A percentile compares a stretch with the other conserved stretches of the same genome.
These are phyloP conservation scores for Tetrapisispora nanseiensis DNA, from an alignment of 805 yeast genomes.

Conservation along the genomic window DNA sequence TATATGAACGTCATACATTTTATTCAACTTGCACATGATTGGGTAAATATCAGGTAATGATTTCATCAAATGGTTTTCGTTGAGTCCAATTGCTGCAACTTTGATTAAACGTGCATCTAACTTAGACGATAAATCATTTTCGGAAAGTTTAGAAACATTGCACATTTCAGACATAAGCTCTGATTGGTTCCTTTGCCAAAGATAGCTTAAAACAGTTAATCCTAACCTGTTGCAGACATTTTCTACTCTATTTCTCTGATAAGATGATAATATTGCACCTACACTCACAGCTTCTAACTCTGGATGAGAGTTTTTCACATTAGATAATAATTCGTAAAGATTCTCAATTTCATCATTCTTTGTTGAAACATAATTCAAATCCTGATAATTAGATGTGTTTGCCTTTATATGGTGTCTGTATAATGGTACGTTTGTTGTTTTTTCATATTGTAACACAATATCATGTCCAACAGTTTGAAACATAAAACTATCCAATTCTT, in stretches of 20 bases:
- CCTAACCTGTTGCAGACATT: slow-evolving; percentile 72
- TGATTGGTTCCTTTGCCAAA: slow-evolving; percentile 85
- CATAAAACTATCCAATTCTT: slow-evolving; percentile 91
- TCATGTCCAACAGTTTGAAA: slow-evolving; percentile 96
- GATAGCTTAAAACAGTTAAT: slow-evolving; percentile 57
- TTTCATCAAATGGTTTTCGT: slow-evolving; percentile 56
- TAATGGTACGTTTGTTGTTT: slow-evolving; percentile 72
- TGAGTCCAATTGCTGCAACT: slow-evolving; percentile 87
- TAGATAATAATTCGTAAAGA: slow-evolving; percentile 42
- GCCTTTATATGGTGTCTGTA: slow-evolving; percentile 50
- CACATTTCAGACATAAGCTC: slow-evolving; percentile 80
- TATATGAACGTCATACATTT: slow-evolving; percentile 70
- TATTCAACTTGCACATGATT: slow-evolving; percentile 45
- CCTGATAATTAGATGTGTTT: slow-evolving; percentile 54
- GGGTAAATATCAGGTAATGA: slow-evolving; percentile 54
- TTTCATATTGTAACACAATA: slow-evolving; percentile 50
- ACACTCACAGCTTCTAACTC: slow-evolving; percentile 81
- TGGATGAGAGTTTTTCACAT: slow-evolving; percentile 47
- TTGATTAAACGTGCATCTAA: slow-evolving; percentile 80
- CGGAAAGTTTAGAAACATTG: slow-evolving; percentile 21
- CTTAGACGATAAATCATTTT: slow-evolving; percentile 6
- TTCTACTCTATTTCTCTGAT: slow-evolving; percentile 90
- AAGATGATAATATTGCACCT: slow-evolving; percentile 93
- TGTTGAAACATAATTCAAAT: slow-evolving; percentile 60
- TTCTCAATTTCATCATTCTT: slow-evolving; percentile 83